These are phyloP conservation scores for Hapsidospora chrysogenum DNA, from an alignment of 495 filamentous ascomycete species.

Conservation along the genomic window DNA sequence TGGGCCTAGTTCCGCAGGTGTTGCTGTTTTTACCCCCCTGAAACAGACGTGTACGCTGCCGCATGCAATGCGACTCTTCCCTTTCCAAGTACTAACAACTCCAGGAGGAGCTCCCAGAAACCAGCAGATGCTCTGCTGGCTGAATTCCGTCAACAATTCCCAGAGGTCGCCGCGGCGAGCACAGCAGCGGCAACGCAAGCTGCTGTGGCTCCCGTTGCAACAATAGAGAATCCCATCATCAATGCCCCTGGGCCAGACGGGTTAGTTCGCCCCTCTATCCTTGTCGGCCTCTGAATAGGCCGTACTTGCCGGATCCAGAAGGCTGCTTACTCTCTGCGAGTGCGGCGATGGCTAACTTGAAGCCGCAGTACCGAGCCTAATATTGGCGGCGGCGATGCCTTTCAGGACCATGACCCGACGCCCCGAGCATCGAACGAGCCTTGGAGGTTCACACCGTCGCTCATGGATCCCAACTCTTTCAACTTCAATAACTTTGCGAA, in stretches of 20 bases:
- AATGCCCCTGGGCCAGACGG: conserved; percentile 9
- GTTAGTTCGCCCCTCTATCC: background rate
- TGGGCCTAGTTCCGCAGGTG: too few relatives aligned
- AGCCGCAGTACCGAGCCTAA: background rate
- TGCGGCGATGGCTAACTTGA: background rate
- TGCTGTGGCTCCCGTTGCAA: conserved; percentile 16
- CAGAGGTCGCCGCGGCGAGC: conserved; percentile 34
- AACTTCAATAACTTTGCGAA: conserved; percentile 61
- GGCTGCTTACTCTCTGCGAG: too few relatives aligned
- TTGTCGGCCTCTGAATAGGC: too few relatives aligned
- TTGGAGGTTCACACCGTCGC: conserved; percentile 73
- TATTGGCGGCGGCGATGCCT: conserved; percentile 16
- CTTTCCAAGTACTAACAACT: too few relatives aligned
- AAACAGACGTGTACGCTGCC: too few relatives aligned
- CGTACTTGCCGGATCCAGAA: too few relatives aligned
- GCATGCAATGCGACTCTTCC: too few relatives aligned
- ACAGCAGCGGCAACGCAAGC: conserved; percentile 13
- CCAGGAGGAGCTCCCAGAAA: conserved; percentile 71
- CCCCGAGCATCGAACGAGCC: conserved; percentile 58
- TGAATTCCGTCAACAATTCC: conserved; percentile 67
- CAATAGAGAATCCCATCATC: conserved; percentile 21
- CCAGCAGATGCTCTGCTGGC: conserved; percentile 70
- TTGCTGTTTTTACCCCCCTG: too few relatives aligned
- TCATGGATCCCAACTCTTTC: conserved; percentile 72
- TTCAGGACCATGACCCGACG: conserved; percentile 69